A percentile compares a stretch with the other conserved stretches of the same genome.
Conservation (phyloP, 768 basidiomycete species). For the Gelatoporia subvermispora region DNA sequence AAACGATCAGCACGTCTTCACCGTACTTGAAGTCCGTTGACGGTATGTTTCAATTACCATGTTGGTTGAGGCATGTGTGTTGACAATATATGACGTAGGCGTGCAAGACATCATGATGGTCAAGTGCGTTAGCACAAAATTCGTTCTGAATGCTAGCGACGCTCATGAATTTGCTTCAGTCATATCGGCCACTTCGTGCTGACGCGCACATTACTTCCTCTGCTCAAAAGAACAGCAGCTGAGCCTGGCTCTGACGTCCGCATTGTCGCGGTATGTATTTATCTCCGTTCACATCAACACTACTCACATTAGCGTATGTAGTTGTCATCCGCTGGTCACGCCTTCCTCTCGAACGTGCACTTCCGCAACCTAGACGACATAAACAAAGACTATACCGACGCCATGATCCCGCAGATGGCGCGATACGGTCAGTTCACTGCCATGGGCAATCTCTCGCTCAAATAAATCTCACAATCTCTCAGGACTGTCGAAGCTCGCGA, state of each 20-base stretch:
- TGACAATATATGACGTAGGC: slow-evolving; percentile 21
- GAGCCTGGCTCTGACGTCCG: slow-evolving; percentile 51
- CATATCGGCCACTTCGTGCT: slow-evolving; percentile 53
- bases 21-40: slow-evolving; percentile 19
- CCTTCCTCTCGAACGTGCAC: slow-evolving; percentile 6
- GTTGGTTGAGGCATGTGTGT: not conserved
- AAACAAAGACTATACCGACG: slow-evolving; percentile 18
- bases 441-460: not conserved
- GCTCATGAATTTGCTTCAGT: slow-evolving; percentile 28
- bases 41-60: slow-evolving; percentile 13
- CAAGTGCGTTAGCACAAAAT: slow-evolving; percentile 31
- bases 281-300: not conserved
- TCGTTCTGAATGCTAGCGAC: not conserved
- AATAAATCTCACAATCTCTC: not conserved
- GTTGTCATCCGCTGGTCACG: slow-evolving; percentile 12
- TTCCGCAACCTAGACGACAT: slow-evolving; percentile 21
- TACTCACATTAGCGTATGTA: not conserved
- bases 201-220: slow-evolving; percentile 48
- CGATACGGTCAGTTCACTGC: slow-evolving; percentile 14
- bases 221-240: slow-evolving; percentile 45
- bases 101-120: slow-evolving; percentile 35
- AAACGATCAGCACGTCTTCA: too few relatives aligned
- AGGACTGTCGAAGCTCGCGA: slow-evolving; percentile 51
- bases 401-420: slow-evolving; percentile 8
- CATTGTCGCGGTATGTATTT: slow-evolving; percentile 48